Conservation (phyloP, 2,329 filamentous ascomycete species). For the Harringtonia aguacate region DNA sequence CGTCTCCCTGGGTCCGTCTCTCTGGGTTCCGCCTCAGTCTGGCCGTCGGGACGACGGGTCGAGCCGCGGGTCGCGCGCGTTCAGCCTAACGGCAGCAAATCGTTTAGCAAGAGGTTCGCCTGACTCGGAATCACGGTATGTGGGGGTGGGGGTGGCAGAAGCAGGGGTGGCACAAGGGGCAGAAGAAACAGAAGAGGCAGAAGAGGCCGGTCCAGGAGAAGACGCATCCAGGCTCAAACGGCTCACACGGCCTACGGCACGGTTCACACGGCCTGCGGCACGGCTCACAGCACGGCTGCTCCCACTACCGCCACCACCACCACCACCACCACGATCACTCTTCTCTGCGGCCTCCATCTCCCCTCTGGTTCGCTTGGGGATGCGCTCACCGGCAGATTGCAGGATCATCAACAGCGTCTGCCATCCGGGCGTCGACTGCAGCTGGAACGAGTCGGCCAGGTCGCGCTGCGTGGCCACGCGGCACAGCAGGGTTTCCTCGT, state of each 20-base stretch:
- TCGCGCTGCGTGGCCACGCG: conserved; percentile 75
- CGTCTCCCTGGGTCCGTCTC: no score
- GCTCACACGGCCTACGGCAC: no score
- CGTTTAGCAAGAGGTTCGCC: conserved; percentile 53
- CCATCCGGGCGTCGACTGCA: conserved; percentile 85
- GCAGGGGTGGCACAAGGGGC: conserved; percentile 10
- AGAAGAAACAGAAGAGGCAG: background rate
- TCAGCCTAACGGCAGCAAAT: conserved; percentile 56
- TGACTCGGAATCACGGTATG: conserved; percentile 18
- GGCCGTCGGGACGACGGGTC: background rate
- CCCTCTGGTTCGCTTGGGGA: conserved; percentile 57
- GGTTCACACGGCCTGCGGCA: background rate
- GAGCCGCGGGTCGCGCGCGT: conserved; percentile 16
- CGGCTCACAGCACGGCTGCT: background rate
- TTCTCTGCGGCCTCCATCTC: conserved; percentile 14
- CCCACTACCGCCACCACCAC: background rate
- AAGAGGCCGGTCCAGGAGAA: no score
- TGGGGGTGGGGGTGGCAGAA: conserved; percentile 11
- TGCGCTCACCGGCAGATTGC: conserved; percentile 94
- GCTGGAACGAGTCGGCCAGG: conserved; percentile 67
- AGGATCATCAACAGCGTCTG: conserved; percentile 87
- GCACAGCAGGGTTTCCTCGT: conserved; percentile 79
- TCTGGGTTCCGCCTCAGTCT: no score
- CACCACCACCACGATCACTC: background rate
- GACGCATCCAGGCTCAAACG: no score